A percentile compares a stretch with the other conserved stretches of the same genome.
phyloP scores from a whole-genome alignment of 495 filamentous ascomycete genomes.

The Penicillium lagena region DNA sequence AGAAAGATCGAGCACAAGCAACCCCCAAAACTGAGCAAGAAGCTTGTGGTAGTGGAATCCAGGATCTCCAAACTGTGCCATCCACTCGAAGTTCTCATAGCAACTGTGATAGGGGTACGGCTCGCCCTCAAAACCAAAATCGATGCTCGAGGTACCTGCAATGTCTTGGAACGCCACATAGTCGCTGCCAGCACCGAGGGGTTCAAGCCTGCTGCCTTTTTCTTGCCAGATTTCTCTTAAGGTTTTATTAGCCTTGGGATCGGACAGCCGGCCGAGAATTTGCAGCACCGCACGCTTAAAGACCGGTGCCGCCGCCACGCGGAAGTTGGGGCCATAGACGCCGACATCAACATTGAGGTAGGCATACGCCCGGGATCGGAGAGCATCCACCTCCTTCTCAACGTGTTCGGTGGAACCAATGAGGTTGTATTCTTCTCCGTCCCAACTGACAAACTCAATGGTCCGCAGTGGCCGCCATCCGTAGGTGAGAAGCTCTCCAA shows the following conservation, averaged over 20 bases:
- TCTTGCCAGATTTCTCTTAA: constrained; percentile 71
- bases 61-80: constrained; percentile 71
- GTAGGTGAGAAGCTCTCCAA: constrained; percentile 62
- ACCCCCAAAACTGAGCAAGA: constrained; percentile 70
- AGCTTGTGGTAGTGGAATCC: constrained; percentile 75
- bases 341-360: constrained; percentile 93
- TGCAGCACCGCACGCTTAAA: constrained; percentile 65
- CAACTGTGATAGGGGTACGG: constrained; percentile 74
- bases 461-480: constrained; percentile 91
- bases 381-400: constrained; percentile 54
- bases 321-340: constrained; percentile 66
- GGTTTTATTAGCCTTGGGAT: constrained; percentile 67
- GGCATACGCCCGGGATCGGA: constrained; percentile 60
- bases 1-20: constrained; percentile 79
- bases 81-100: constrained; percentile 86
- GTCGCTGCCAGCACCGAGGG: constrained; percentile 76
- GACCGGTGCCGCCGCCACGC: constrained; percentile 70
- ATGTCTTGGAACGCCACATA: constrained; percentile 91
- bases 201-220: constrained; percentile 50
- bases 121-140: constrained; percentile 70
- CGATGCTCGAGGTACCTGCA: constrained; percentile 83
- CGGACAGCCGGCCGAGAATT: constrained; percentile 63
- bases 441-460: constrained; percentile 94
- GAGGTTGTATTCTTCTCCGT: constrained; percentile 86
- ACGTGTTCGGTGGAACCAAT: constrained; percentile 95